Base-by-base conservation (phyloP, 2,329 filamentous ascomycete species). In the Pleurostoma richardsiae region DNA sequence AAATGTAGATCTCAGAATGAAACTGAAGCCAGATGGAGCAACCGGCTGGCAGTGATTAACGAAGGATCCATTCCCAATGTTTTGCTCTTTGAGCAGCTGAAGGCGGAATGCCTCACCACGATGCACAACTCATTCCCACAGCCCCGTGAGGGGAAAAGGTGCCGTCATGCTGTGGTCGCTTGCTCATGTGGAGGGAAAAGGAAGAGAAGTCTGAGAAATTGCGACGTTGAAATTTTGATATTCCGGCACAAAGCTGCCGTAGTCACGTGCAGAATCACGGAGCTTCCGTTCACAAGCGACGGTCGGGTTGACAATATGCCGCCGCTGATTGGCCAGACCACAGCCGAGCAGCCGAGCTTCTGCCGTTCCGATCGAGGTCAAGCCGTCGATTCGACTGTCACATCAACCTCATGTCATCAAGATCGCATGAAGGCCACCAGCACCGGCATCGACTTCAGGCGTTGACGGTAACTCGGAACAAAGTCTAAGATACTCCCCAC, bases 1-100 rank as follows among this genome's bases (percentile, higher is more conserved):
- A 52, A 66, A 73, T 78, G 74, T 78, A 75, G 74, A 77, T 78
- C 74, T 74, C 73, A 68, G 69, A 74, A 76, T 78, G 74, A 78
- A 78, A 77, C 74, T 69, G 65, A 67, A 70, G 65, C 63, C 69
- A 71, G 73, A 77, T 67, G 64, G 70, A 63, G 58, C 61, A 56
- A 66, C 66, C 68, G 68, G 68, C 57, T 68, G 71, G 65, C 71
- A 58, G 74, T 72, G 74, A 78, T 78, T 77, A 78, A 78, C 73
- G 73, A 77, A 67, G 71, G 74, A 77, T 74, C 72, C 52, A 58
- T 63, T 59, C 59, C 61, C 52, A 51, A 36, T 52, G 54, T 50
- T 47, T 70, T 73, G 57, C 65, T 76, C 73, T 76, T 58, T 66
- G 66, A 71, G 60, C 62, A 55, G 56, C 57, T 47, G 57, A 51